Evolutionary conservation across 176 grass and related monocot genomes (phyloP), one percentile per base, ranked within the genome.

Genomic region (Bonia amplexicaulis): DNA sequence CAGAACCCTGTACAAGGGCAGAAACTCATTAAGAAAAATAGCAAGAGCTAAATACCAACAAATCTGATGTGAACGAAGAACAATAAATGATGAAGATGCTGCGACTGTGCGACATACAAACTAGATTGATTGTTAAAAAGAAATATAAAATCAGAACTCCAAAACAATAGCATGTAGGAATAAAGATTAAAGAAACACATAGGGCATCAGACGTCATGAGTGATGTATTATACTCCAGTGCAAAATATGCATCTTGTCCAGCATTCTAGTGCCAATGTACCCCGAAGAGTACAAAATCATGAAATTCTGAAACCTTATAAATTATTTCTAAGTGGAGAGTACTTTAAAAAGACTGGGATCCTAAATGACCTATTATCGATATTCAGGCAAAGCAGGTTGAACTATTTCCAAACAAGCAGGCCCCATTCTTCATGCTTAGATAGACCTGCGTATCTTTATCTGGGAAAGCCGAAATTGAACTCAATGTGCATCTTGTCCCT

Each of bases 1-100:
- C 13, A 80, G 80, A 74, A 87, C 6, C 80, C 85, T 91, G 80
- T 1, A 39, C 54, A 19, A 23, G 3, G 19, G 40, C 12, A 80
- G 53, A 52, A 69, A 51, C 15, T 44, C 16, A 7, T 12, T 84
- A 48, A 83, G 67, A 45, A 27, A 41, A 79, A 69, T 46, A 31
- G 7, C 7, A 87, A 49, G 12, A 3, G 44, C 12, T 29, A 1
- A 66, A 39, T 19, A n/a, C 17, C 37, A 75, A 12, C 9, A 9
- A 61, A 61, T 51, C 46, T 17, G 22, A n/a, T 49, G 65, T 49
- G 65, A 77, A 51, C 14, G 27, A 89, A 13, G 3, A 87, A 67
- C 15, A 48, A 22, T 11, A 83, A 13, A 22, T 22, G 40, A 47
- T 35, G 60, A 57, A 47, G 6, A 59, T 58, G 16, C 67, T 10